Conservation (phyloP, 2,329 filamentous ascomycete genomes). For the Chaetomiaceae sp. region DNA sequence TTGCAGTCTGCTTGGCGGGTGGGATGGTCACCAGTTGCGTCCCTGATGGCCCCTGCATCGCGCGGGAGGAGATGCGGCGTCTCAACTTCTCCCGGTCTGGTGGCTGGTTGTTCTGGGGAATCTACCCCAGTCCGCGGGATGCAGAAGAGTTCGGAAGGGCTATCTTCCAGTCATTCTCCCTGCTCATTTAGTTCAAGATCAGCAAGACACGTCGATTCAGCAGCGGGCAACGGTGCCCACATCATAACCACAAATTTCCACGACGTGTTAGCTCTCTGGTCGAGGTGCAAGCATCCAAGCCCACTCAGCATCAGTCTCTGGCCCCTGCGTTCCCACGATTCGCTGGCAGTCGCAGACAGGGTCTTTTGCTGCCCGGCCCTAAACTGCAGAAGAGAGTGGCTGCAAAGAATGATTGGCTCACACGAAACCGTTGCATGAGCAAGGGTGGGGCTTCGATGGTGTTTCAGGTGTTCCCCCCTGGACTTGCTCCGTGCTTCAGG, state of each 20-base stretch:
- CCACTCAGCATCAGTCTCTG: not conserved
- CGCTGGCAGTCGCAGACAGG: conserved; percentile 1
- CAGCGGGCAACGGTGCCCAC: not conserved
- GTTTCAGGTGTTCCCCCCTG: conserved; percentile 11
- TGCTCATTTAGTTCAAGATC: not conserved
- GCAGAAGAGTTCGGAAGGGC: not conserved
- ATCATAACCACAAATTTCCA: not conserved
- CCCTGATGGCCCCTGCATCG: not conserved
- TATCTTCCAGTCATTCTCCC: not conserved
- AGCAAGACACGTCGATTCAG: not conserved
- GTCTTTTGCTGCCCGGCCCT: not conserved
- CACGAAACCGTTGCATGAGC: not conserved
- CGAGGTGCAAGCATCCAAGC: no score
- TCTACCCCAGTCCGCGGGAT: no score
- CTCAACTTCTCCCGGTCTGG: not conserved
- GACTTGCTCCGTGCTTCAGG: conserved; percentile 1
- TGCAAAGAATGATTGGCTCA: conserved; percentile 10
- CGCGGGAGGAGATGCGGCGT: not conserved
- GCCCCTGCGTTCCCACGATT: conserved; percentile 5
- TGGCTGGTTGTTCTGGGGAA: not conserved
- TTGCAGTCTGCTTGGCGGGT: not conserved
- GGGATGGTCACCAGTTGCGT: not conserved
- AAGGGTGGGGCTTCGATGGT: not conserved
- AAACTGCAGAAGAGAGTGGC: not conserved
- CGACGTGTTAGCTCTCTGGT: no score